A percentile compares a stretch with the other conserved stretches of the same genome.
Conservation (phyloP, 2,329 filamentous ascomycete genomes). For the Ophiostoma ulmi region DNA sequence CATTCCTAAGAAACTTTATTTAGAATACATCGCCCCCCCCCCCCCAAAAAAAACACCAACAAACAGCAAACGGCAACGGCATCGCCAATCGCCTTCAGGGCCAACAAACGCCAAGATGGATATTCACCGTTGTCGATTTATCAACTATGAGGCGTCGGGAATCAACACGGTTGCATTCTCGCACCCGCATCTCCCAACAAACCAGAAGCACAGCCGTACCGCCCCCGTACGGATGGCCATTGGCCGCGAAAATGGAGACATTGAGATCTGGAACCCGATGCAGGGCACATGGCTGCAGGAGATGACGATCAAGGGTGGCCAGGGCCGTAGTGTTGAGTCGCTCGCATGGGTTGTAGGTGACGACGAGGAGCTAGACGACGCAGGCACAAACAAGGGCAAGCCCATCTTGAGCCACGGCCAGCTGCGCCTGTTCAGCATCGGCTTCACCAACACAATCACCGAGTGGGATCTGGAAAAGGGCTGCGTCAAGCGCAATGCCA, state of each 20-base stretch:
- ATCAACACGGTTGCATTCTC: slow-evolving; percentile 96
- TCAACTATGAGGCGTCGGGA: slow-evolving; percentile 82
- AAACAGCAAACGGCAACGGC: slow-evolving; percentile 1
- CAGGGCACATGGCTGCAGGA: slow-evolving; percentile 86
- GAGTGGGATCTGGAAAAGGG: slow-evolving; percentile 90
- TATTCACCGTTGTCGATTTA: slow-evolving; percentile 93
- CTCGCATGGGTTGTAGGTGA: slow-evolving; percentile 88
- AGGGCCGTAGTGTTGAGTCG: slow-evolving; percentile 82
- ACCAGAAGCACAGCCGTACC: slow-evolving; percentile 46
- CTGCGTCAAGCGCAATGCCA: slow-evolving; percentile 71
- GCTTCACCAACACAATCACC: slow-evolving; percentile 84
- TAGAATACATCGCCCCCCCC: neutral
- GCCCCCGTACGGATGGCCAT: slow-evolving; percentile 73
- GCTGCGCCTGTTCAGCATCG: slow-evolving; percentile 89
- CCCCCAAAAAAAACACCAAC: neutral
- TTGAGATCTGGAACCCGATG: slow-evolving; percentile 94
- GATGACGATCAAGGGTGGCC: slow-evolving; percentile 73
- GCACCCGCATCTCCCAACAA: slow-evolving; percentile 52
- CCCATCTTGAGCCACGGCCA: slow-evolving; percentile 56
- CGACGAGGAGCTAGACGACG: slow-evolving; percentile 61
- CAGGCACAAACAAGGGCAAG: slow-evolving; percentile 47
- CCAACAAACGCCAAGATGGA: slow-evolving; percentile 58
- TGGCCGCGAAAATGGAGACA: slow-evolving; percentile 88
- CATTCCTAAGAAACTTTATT: neutral
- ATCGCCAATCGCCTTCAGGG: neutral